phyloP scores from a whole-genome alignment of 2,329 filamentous ascomycete species.

The Aureobasidium mangrovei region DNA sequence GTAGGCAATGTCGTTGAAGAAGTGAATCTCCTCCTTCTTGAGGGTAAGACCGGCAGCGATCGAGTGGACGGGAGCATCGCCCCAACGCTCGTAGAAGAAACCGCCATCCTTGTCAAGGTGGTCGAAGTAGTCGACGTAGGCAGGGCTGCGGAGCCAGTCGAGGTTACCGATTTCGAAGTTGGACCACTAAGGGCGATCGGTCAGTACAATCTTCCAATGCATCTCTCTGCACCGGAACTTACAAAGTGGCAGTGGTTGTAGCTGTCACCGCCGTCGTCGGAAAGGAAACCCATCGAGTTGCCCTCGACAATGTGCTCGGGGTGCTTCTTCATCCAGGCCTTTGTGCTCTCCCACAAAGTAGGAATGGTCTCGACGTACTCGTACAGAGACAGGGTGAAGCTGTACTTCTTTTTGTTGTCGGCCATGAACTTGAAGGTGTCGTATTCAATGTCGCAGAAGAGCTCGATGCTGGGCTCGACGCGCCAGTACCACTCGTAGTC shows the following conservation, averaged over 20 bases:
- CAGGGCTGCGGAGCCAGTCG: conserved; percentile 74
- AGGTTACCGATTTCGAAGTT: conserved; percentile 97
- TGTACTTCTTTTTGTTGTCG: conserved; percentile 96
- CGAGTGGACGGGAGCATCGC: conserved; percentile 95
- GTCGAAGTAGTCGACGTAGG: conserved; percentile 87
- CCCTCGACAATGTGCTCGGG: conserved; percentile 77
- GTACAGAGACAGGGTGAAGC: conserved; percentile 88
- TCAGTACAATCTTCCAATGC: neutral
- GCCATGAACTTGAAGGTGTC: conserved; percentile 96
- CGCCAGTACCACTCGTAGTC: conserved; percentile 99
- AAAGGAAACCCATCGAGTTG: conserved; percentile 87
- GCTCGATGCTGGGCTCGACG: conserved; percentile 91
- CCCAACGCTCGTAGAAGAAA: conserved; percentile 99
- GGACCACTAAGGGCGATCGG: conserved; percentile 62
- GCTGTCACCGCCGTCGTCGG: conserved; percentile 78
- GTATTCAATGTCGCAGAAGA: conserved; percentile 91
- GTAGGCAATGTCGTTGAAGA: conserved; percentile 98
- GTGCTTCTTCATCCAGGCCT: conserved; percentile 85
- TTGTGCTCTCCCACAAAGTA: conserved; percentile 88
- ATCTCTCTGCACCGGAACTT: conserved; percentile 33
- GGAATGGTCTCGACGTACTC: conserved; percentile 96
- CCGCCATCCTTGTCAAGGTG: conserved; percentile 82
- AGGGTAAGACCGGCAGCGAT: conserved; percentile 83
- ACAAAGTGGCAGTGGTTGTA: conserved; percentile 99
- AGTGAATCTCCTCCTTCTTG: conserved; percentile 89